Conservation (phyloP, 1,139 yeast genomes). For the Nakaseomyces sp. region DNA sequence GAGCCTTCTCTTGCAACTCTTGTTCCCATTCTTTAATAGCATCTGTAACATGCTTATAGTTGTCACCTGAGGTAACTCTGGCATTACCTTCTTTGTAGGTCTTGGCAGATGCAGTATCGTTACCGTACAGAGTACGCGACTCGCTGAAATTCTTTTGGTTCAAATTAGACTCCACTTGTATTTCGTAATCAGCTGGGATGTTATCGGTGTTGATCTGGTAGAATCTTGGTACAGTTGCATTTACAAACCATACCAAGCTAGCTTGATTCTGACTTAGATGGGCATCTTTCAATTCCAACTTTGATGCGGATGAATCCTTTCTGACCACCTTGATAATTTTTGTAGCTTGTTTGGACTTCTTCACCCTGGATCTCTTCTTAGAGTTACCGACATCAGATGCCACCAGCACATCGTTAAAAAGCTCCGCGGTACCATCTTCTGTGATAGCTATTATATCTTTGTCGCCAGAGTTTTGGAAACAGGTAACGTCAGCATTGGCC, state of each 20-base stretch:
- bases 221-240: slow-evolving; percentile 55
- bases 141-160: slow-evolving; percentile 27
- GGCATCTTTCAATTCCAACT: slow-evolving; percentile 37
- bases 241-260: slow-evolving; percentile 62
- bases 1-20: slow-evolving; percentile 16
- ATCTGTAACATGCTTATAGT: slow-evolving; percentile 44
- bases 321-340: slow-evolving; percentile 37
- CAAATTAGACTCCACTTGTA: slow-evolving; percentile 24
- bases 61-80: slow-evolving; percentile 55
- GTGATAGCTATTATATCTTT: slow-evolving; percentile 48
- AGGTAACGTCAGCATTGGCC: slow-evolving; percentile 50
- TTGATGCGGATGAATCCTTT: slow-evolving; percentile 26
- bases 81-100: slow-evolving; percentile 66
- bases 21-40: slow-evolving; percentile 35
- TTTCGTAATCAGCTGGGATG: slow-evolving; percentile 23
- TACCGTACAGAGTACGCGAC: slow-evolving; percentile 43
- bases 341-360: slow-evolving; percentile 43
- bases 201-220: slow-evolving; percentile 53
- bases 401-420: slow-evolving; percentile 49
- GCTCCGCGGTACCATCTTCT: slow-evolving; percentile 60
- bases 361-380: slow-evolving; percentile 32
- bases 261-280: slow-evolving; percentile 38
- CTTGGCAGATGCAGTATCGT: slow-evolving; percentile 63
- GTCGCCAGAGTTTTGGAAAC: slow-evolving; percentile 38
- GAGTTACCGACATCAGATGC: slow-evolving; percentile 17